phyloP scores from a whole-genome alignment of 164 flowering plant species.

The Piper longum region DNA sequence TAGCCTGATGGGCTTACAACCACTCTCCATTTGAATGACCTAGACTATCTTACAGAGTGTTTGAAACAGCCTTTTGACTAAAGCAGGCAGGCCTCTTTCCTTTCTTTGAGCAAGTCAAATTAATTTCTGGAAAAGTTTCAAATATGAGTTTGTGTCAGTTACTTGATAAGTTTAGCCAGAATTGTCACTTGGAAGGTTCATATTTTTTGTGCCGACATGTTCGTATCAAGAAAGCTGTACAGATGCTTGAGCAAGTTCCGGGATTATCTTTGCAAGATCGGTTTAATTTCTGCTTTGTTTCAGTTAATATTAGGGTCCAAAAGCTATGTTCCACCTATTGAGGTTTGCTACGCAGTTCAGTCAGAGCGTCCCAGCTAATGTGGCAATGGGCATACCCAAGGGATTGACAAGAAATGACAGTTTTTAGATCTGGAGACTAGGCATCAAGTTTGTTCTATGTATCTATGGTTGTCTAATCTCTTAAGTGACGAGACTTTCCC shows the following conservation, averaged over 20 bases:
- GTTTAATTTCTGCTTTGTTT: slow-evolving; percentile 91
- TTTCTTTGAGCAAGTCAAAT: slow-evolving; percentile 81
- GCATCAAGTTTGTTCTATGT: slow-evolving; percentile 86
- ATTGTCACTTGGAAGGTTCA: slow-evolving; percentile 74
- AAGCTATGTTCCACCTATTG: slow-evolving; percentile 85
- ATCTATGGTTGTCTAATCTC: slow-evolving; percentile 81
- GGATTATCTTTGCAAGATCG: slow-evolving; percentile 81
- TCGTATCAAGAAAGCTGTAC: slow-evolving; percentile 72
- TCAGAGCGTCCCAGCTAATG: slow-evolving; percentile 51
- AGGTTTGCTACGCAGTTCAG: slow-evolving; percentile 66
- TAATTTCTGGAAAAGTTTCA: slow-evolving; percentile 64
- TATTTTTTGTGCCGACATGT: slow-evolving; percentile 68
- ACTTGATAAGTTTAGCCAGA: slow-evolving; percentile 71
- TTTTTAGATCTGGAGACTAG: slow-evolving; percentile 83
- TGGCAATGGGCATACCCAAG: slow-evolving; percentile 94
- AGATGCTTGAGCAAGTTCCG: slow-evolving; percentile 70
- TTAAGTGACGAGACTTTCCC: slow-evolving; percentile 66
- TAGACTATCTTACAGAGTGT: slow-evolving; percentile 74
- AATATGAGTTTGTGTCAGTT: slow-evolving; percentile 45
- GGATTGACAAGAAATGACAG: slow-evolving; percentile 70
- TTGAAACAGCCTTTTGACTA: slow-evolving; percentile 73
- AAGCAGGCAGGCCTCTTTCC: slow-evolving; percentile 82
- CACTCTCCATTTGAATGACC: slow-evolving; percentile 55
- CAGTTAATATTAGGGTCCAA: slow-evolving; percentile 82
- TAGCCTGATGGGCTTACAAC: slow-evolving; percentile 92